Base-by-base conservation (phyloP, 164 flowering plant genomes). In the Magnolia sinica region DNA sequence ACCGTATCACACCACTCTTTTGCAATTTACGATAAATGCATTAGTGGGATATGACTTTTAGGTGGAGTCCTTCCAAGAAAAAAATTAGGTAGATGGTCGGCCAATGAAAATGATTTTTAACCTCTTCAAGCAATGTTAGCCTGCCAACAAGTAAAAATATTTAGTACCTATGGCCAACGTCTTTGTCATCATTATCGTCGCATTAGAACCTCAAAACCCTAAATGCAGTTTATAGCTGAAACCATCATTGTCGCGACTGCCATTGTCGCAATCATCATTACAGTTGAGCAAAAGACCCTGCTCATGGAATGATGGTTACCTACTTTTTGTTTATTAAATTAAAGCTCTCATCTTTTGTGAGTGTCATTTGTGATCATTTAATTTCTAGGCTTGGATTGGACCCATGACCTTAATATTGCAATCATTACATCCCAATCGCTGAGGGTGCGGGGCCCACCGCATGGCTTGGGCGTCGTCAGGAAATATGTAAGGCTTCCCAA, bases 71-170 rank as follows among this genome's bases (percentile, higher is more conserved):
- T 24, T 70, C 29, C 73, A 18, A n/a, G 23, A 50, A 49, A 50
- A 50, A 49, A 31, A 18, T 68, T 68, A 13, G 71, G 73, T 70
- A 22, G 73, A 49, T 70, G 73, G 51, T 22, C 49, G 49, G 58
- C 58, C 73, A 70, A 18, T 50, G 59, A 20, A 8, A 20, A 8
- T 68, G 13, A 14, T 70, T 10, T 13, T 70, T 24, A n/a, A 50
- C 73, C 59, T 49, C 10, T n/a, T 14, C 73, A 49, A 70, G 55
- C 73, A 70, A 20, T 70, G 14, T n/a, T 50, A 8, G 9, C 14
- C 23, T 2, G 73, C 49, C 73, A 50, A 50, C 59, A 2, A 16
- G 61, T 18, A 9, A 49, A 70, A 16, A 52, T 70, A 49, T 70
- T 70, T 19, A 19, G 16, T 50, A 50, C 55, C 58, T n/a, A n/a